A percentile compares a stretch with the other conserved stretches of the same genome.
Evolutionary conservation across 495 filamentous ascomycete genomes (phyloP).

Genomic region (Lepraria neglecta): DNA sequence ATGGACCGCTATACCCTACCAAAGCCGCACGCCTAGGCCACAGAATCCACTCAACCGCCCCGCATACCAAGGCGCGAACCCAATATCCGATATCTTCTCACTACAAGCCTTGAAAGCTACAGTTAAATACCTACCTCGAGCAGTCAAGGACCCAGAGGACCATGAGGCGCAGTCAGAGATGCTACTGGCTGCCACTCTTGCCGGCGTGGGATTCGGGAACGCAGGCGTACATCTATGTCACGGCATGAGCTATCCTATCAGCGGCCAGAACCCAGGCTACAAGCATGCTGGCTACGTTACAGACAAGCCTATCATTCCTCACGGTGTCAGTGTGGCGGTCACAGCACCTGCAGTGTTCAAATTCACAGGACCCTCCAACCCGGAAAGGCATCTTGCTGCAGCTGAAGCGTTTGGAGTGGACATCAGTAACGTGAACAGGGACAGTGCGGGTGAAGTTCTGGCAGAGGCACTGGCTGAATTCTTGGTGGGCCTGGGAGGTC

Average conservation of each 20-base stretch:
- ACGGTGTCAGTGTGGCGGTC: slow-evolving; percentile 92
- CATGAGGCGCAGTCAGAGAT: slow-evolving; percentile 87
- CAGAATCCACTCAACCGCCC: slow-evolving; percentile 85
- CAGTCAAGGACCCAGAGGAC: slow-evolving; percentile 81
- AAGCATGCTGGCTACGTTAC: slow-evolving; percentile 78
- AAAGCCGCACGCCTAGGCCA: slow-evolving; percentile 74
- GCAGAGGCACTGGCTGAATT: slow-evolving; percentile 75
- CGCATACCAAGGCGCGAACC: slow-evolving; percentile 95
- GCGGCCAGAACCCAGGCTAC: slow-evolving; percentile 86
- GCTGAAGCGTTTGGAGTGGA: slow-evolving; percentile 91
- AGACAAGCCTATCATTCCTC: slow-evolving; percentile 73
- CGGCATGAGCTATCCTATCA: slow-evolving; percentile 95
- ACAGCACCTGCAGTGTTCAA: slow-evolving; percentile 90
- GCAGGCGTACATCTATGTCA: slow-evolving; percentile 96
- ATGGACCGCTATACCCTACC: slow-evolving; percentile 94
- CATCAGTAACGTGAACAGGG: slow-evolving; percentile 72
- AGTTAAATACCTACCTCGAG: slow-evolving; percentile 83
- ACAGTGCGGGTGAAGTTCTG: slow-evolving; percentile 81
- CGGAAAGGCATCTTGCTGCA: slow-evolving; percentile 80
- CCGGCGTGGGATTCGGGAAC: slow-evolving; percentile 95
- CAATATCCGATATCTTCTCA: slow-evolving; percentile 93
- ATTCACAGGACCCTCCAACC: slow-evolving; percentile 86
- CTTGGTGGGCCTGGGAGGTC: slow-evolving; percentile 74
- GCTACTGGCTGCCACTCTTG: slow-evolving; percentile 88
- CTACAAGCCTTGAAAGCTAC: slow-evolving; percentile 72